These are phyloP conservation scores for Fusarium veterinarium DNA, from an alignment of 2,329 filamentous ascomycete species.

Conservation along the genomic window DNA sequence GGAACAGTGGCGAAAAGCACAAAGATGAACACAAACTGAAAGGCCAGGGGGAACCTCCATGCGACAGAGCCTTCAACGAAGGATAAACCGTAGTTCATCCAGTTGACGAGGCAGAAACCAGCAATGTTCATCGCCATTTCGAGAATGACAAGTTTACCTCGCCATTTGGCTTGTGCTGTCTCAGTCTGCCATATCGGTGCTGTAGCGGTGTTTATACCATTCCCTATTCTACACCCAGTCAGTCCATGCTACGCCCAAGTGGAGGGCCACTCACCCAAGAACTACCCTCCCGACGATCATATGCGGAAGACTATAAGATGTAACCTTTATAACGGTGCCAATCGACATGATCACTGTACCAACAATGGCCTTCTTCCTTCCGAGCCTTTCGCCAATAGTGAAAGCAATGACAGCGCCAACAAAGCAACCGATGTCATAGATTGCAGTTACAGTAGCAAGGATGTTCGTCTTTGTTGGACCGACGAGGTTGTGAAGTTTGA, in stretches of 20 bases:
- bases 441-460: conserved; percentile 23
- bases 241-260: rapidly evolving
- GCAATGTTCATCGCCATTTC: conserved; percentile 30
- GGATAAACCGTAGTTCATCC: conserved; percentile 54
- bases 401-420: conserved; percentile 21
- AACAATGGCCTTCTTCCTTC: conserved; percentile 25
- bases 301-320: conserved; percentile 25
- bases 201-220: conserved; percentile 48
- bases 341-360: conserved; percentile 25
- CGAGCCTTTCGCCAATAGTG: conserved; percentile 16
- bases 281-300: conserved; percentile 27
- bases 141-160: conserved; percentile 19
- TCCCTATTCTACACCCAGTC: background rate
- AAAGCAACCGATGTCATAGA: conserved; percentile 30
- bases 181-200: conserved; percentile 30
- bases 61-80: conserved; percentile 47
- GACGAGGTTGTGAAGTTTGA: conserved; percentile 22
- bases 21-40: conserved; percentile 57
- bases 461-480: conserved; percentile 22
- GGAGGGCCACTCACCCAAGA: background rate
- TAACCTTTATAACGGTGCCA: conserved; percentile 20
- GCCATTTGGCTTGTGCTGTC: conserved; percentile 13
- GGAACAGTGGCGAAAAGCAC: conserved; percentile 47
- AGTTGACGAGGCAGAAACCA: conserved; percentile 44
- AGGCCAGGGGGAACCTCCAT: conserved; percentile 58